phyloP scores from a whole-genome alignment of 2,329 filamentous ascomycete genomes.

The Colletotrichum agaves region DNA sequence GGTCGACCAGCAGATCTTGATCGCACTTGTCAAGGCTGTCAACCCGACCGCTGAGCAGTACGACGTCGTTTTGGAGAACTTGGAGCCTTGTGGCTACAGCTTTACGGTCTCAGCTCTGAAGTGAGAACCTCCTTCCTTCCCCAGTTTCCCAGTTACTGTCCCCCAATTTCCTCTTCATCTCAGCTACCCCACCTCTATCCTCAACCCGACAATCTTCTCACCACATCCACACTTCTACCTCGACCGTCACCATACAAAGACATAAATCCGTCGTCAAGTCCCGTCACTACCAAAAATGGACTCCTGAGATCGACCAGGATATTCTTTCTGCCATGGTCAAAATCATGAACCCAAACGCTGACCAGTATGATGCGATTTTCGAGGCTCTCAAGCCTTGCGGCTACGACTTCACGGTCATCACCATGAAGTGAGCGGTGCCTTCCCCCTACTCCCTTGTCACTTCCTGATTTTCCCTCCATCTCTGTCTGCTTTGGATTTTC shows the following conservation, averaged over 20 bases:
- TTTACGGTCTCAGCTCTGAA: slow-evolving; percentile 54
- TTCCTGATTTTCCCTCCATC: slow-evolving; percentile 7
- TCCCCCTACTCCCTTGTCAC: not conserved
- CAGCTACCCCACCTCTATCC: not conserved
- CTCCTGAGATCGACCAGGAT: slow-evolving; percentile 53
- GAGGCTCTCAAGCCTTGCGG: slow-evolving; percentile 45
- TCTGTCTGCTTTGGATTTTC: not conserved
- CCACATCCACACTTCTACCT: not conserved
- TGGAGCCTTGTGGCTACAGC: slow-evolving; percentile 49
- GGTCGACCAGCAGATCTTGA: slow-evolving; percentile 57
- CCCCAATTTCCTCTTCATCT: slow-evolving; percentile 6
- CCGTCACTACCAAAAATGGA: slow-evolving; percentile 53
- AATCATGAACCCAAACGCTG: slow-evolving; percentile 46
- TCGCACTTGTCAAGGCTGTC: slow-evolving; percentile 51
- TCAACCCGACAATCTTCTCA: not conserved
- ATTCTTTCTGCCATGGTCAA: slow-evolving; percentile 56
- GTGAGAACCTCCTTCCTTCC: slow-evolving; percentile 42
- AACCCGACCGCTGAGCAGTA: slow-evolving; percentile 48
- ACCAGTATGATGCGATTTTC: slow-evolving; percentile 52
- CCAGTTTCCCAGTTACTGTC: not conserved
- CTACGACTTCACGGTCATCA: slow-evolving; percentile 53
- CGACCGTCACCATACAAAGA: slow-evolving; percentile 14
- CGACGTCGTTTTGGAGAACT: slow-evolving; percentile 48
- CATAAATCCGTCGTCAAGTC: slow-evolving; percentile 19
- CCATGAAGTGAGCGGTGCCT: slow-evolving; percentile 51